Evolutionary conservation across 345 rosid species (phyloP).

Genomic region (Acer negundo): DNA sequence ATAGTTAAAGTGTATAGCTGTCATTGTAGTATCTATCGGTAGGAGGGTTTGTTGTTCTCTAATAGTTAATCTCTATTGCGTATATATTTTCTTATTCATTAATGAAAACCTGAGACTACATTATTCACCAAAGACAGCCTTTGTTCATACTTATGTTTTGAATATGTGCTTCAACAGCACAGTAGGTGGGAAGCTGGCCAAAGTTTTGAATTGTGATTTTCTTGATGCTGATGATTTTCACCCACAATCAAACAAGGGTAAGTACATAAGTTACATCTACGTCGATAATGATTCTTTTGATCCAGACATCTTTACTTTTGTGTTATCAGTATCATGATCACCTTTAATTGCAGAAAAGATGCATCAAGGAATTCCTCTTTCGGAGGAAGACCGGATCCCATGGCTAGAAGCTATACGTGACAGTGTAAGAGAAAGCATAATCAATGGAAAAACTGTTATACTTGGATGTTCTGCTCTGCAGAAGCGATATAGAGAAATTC

Average conservation of each 20-base stretch:
- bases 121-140: too few species aligned
- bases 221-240: constrained; percentile 93
- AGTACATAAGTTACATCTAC: background rate
- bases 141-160: too few species aligned
- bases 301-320: background rate
- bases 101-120: too few species aligned
- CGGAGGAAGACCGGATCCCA: constrained; percentile 80
- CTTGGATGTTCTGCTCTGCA: constrained; percentile 80
- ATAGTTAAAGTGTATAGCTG: too few species aligned
- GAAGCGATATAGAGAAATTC: constrained; percentile 69
- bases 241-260: constrained; percentile 74
- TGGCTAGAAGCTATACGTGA: constrained; percentile 68
- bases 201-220: constrained; percentile 52
- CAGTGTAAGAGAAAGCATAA: constrained; percentile 41
- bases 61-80: too few species aligned
- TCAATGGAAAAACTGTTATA: constrained; percentile 39
- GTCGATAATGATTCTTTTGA: background rate
- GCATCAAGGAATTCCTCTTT: constrained; percentile 65
- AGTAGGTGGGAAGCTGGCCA: constrained; percentile 62
- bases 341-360: constrained; percentile 57
- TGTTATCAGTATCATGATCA: background rate
- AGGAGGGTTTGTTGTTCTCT: too few species aligned
- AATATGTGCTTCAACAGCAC: constrained; percentile 47
- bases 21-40: too few species aligned
- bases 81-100: too few species aligned